phyloP scores from a whole-genome alignment of 2,329 filamentous ascomycete genomes.

The Aspergillus caelatus region DNA sequence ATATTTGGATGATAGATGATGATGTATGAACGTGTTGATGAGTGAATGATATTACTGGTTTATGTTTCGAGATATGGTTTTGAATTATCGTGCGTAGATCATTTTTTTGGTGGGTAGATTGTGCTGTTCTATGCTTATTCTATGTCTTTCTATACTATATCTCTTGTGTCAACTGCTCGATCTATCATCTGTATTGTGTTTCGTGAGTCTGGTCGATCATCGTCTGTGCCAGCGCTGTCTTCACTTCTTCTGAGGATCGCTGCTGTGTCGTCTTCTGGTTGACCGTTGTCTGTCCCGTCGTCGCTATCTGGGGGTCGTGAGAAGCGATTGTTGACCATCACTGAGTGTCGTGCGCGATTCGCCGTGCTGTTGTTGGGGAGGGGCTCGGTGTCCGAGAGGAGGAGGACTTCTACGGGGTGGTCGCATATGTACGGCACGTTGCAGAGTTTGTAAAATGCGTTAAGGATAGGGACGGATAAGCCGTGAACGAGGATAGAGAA shows the following conservation, averaged over 20 bases:
- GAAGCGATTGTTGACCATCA: constrained; percentile 41
- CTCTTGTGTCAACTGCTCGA: constrained; percentile 8
- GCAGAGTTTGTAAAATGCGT: constrained; percentile 34
- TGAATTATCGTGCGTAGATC: neutral
- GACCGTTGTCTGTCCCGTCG: constrained; percentile 15
- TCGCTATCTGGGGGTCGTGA: constrained; percentile 21
- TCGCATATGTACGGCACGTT: constrained; percentile 36
- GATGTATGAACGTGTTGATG: constrained; percentile 9
- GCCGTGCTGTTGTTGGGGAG: constrained; percentile 39
- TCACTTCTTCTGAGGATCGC: constrained; percentile 18
- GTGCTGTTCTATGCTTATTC: neutral
- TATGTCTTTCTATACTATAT: constrained; percentile 15
- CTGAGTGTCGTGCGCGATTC: constrained; percentile 29
- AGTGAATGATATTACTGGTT: constrained; percentile 9
- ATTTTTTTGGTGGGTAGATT: neutral
- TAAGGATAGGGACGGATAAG: constrained; percentile 40
- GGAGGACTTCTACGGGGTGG: constrained; percentile 35
- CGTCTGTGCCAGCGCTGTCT: constrained; percentile 5
- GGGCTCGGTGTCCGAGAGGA: constrained; percentile 39
- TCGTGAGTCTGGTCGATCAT: neutral
- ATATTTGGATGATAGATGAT: constrained; percentile 1
- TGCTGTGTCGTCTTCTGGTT: constrained; percentile 8
- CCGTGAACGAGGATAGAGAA: constrained; percentile 45
- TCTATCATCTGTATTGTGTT: constrained; percentile 4
- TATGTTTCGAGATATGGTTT: neutral